phyloP scores from a whole-genome alignment of 1,284 basidiomycete genomes.

The Cryptococcus maquisensis region DNA sequence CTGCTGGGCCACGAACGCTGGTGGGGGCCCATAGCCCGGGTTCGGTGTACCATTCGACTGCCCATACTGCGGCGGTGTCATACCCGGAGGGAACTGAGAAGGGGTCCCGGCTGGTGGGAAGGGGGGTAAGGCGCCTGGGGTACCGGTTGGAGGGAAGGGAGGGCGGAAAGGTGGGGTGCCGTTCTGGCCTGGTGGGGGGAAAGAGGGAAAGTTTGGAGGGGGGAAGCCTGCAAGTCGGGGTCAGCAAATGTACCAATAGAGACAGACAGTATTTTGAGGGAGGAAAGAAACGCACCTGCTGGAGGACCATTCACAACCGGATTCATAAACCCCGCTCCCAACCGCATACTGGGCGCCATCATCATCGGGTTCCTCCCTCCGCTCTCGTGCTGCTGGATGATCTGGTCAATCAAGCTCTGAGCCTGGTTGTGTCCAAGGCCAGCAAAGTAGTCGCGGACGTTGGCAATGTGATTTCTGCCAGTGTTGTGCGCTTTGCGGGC shows the following conservation, averaged over 20 bases:
- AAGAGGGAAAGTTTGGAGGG: conserved; percentile 31
- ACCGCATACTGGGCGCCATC: conserved; percentile 64
- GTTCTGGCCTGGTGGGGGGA: conserved; percentile 17
- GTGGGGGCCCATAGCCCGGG: conserved; percentile 58
- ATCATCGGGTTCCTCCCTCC: conserved; percentile 49
- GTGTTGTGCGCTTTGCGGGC: conserved; percentile 98
- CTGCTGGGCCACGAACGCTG: not conserved
- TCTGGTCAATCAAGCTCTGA: conserved; percentile 93
- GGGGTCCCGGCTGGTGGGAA: conserved; percentile 55
- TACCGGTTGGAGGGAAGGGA: conserved; percentile 13
- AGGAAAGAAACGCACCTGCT: not conserved
- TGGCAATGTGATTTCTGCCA: conserved; percentile 91
- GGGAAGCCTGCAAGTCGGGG: too few species aligned
- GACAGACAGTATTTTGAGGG: not conserved
- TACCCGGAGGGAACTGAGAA: conserved; percentile 41
- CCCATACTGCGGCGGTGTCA: conserved; percentile 2
- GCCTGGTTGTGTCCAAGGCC: conserved; percentile 93
- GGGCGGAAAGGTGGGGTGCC: conserved; percentile 3
- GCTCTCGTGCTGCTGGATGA: conserved; percentile 82
- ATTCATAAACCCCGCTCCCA: conserved; percentile 43
- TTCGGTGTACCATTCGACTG: too few species aligned
- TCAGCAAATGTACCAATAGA: too few species aligned
- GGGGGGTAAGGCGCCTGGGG: conserved; percentile 50
- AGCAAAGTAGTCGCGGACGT: conserved; percentile 96
- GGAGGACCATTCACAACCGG: conserved; percentile 23